These are phyloP conservation scores for Styphnolobium japonicum DNA, from an alignment of 306 rosid genomes.

Conservation along the genomic window DNA sequence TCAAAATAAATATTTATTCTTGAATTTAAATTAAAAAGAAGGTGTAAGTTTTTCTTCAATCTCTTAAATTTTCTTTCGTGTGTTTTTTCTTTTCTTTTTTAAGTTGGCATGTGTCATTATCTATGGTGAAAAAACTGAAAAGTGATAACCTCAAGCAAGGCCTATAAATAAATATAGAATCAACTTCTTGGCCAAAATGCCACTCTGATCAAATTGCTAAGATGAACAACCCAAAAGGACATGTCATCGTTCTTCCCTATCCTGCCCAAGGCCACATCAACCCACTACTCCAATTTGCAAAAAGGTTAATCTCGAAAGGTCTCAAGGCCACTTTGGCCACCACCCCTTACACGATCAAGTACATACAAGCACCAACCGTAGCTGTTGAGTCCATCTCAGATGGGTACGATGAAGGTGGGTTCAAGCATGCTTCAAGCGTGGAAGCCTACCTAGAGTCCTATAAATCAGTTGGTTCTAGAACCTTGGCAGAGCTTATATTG, in stretches of 20 bases:
- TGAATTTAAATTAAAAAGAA: background rate
- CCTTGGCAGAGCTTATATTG: slow-evolving; percentile 24
- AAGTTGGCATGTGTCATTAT: too few relatives aligned
- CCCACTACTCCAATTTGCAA: slow-evolving; percentile 50
- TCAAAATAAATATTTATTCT: too few relatives aligned
- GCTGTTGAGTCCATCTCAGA: slow-evolving; percentile 39
- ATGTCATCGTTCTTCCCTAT: slow-evolving; percentile 36
- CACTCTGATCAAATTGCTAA: background rate
- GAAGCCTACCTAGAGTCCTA: slow-evolving; percentile 35
- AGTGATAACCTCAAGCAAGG: background rate
- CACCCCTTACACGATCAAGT: slow-evolving; percentile 36
- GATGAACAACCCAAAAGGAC: slow-evolving; percentile 27
- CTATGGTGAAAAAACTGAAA: too few relatives aligned
- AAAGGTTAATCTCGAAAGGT: slow-evolving; percentile 36
- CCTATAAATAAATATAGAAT: background rate
- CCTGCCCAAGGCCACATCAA: slow-evolving; percentile 50
- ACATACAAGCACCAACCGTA: slow-evolving; percentile 12
- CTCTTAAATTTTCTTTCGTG: too few relatives aligned
- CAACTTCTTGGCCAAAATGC: background rate
- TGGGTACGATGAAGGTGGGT: slow-evolving; percentile 41
- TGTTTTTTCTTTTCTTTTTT: too few relatives aligned
- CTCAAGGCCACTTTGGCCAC: slow-evolving; percentile 38
- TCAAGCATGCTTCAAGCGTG: slow-evolving; percentile 24
- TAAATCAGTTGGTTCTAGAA: slow-evolving; percentile 34
- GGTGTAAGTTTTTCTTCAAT: too few relatives aligned